A percentile compares a stretch with the other conserved stretches of the same genome.
These are phyloP conservation scores for Fraxinus greggii DNA, from an alignment of 305 asterid genomes.

Conservation along the genomic window DNA sequence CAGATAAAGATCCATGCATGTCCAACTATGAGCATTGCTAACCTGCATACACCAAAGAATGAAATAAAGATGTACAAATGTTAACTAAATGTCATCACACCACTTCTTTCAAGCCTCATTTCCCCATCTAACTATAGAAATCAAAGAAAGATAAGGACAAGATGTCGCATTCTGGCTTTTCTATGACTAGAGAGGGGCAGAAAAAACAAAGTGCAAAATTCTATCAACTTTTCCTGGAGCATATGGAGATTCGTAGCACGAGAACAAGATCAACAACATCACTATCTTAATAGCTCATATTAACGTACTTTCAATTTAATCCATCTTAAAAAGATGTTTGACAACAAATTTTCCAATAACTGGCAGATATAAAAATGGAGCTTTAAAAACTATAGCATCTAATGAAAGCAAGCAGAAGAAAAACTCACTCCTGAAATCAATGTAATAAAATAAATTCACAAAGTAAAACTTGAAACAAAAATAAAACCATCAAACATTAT, in stretches of 20 bases:
- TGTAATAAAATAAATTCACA: not conserved
- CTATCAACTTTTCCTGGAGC: not conserved
- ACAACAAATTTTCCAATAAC: not conserved
- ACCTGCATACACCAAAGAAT: constrained; percentile 39
- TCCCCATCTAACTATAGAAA: not conserved
- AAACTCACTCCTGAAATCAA: not conserved
- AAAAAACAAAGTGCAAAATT: not conserved
- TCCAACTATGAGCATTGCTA: constrained; percentile 79
- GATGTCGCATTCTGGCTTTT: not conserved
- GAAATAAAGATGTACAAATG: not conserved
- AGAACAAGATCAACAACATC: not conserved
- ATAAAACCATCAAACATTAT: not conserved
- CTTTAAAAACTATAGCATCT: not conserved
- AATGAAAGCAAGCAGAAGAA: not conserved
- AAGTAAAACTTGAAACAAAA: not conserved
- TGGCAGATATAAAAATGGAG: not conserved
- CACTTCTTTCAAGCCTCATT: not conserved
- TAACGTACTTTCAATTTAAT: not conserved
- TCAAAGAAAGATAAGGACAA: not conserved
- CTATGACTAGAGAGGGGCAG: not conserved
- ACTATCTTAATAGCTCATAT: not conserved
- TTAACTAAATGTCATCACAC: not conserved
- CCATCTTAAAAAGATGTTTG: not conserved
- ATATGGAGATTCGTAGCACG: not conserved
- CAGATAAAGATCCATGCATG: constrained; percentile 86